Conservation (phyloP, 257 asterid genomes). For the Plantago ovata region DNA sequence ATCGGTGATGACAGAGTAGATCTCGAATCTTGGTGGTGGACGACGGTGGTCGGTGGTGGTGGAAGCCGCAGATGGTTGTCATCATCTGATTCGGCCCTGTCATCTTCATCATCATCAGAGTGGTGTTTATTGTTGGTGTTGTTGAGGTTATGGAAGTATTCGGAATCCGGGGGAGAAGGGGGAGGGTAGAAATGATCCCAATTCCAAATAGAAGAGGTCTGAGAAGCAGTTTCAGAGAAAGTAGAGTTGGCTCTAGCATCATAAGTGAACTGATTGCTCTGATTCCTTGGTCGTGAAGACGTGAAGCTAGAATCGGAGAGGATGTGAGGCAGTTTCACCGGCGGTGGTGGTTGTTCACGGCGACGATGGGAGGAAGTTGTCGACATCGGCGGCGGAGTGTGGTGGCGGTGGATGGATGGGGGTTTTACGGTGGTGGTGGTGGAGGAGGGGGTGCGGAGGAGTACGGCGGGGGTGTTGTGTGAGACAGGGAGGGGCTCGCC, state of each 20-base stretch:
- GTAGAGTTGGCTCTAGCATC: slow-evolving; percentile 62
- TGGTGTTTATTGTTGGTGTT: slow-evolving; percentile 26
- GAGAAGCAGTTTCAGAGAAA: slow-evolving; percentile 79
- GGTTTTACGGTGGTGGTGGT: no score
- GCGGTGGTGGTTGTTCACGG: slow-evolving; percentile 22
- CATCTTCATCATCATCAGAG: slow-evolving; percentile 31
- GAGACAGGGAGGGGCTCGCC: no score
- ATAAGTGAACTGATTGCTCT: slow-evolving; percentile 41
- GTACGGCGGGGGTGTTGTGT: no score
- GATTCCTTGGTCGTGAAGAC: slow-evolving; percentile 54
- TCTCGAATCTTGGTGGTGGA: no score
- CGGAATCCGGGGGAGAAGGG: slow-evolving; percentile 90
- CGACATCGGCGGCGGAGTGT: no score
- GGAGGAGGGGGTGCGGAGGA: no score
- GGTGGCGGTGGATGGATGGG: no score
- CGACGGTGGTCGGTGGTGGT: no score
- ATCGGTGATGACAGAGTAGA: no score
- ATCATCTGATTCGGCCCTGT: no score
- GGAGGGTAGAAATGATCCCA: slow-evolving; percentile 97
- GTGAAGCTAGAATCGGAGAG: slow-evolving; percentile 80
- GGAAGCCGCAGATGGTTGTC: no score
- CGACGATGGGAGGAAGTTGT: slow-evolving; percentile 14
- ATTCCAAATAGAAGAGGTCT: slow-evolving; percentile 87
- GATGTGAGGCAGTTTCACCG: slow-evolving; percentile 70
- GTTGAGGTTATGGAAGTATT: slow-evolving; percentile 54